Evolutionary conservation across 2,329 filamentous ascomycete species (phyloP), one percentile per base, ranked within the genome.

Genomic region (Emmonsiellopsis sp.): DNA sequence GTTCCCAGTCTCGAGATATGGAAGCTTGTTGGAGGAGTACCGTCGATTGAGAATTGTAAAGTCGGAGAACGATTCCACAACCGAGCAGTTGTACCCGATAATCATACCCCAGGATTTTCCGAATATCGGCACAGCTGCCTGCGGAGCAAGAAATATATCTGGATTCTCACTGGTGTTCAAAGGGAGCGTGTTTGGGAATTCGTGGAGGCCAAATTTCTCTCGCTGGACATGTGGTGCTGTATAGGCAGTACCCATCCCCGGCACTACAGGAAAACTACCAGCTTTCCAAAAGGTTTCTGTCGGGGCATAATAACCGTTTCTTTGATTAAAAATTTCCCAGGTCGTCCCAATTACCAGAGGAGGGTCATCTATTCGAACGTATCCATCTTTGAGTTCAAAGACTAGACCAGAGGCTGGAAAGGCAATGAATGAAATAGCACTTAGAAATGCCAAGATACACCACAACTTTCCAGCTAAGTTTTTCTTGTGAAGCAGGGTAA

Each of bases 391-490:
- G 2, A 50, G 34, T 17, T 55, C 54, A 44, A 55, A 49, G 7
- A 17, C 42, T 14, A 55, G 45, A 27, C 54, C 54, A 5, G 54
- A 55, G 10, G 57, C 36, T 17, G 55, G 55, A 13, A 58, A 47
- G 3, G 50, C 56, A 17, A 57, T 49, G 21, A 36, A 54, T n/a
- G 45, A 17, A 33, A 56, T 27, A n/a, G 36, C 36, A n/a, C 36
- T 39, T 39, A 39, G 36, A 7, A 39, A 10, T 3, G 36, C 36
- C 36, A 39, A 39, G 3, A 7, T 9, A 9, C 36, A 39, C 36
- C 36, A 39, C 36, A 39, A 39, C 36, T n/a, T 39, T n/a, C 36
- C 36, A 3, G 36, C 36, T 11, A 39, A n/a, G 9, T n/a, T 39
- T n/a, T 39, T 39, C 36, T n/a, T 9, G 9, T 39, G 36, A n/a